Evolutionary conservation across 1,139 yeast species (phyloP).

Genomic region (Saccharomyces hybrid): DNA sequence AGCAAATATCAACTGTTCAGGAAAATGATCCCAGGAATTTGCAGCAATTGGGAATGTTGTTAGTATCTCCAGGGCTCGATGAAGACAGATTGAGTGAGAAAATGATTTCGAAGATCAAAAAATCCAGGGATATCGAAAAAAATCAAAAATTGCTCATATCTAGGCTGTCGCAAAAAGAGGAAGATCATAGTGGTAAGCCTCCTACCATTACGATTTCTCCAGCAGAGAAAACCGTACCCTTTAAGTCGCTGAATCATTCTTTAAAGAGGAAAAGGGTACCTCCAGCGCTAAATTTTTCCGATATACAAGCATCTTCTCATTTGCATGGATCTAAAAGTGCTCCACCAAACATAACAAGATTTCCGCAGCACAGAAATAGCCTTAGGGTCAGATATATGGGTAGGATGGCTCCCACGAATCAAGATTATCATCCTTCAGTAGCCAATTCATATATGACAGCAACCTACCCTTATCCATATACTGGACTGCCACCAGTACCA

Average conservation of each 20-base stretch:
- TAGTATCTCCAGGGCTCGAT: conserved; percentile 37
- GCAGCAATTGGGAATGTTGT: conserved; percentile 25
- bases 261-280: not conserved
- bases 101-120: conserved; percentile 30
- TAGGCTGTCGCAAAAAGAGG: not conserved
- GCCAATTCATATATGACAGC: not conserved
- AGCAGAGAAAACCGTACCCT: not conserved
- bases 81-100: conserved; percentile 28
- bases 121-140: conserved; percentile 31
- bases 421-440: not conserved
- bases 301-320: not conserved
- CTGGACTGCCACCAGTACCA: not conserved
- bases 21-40: not conserved
- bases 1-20: not conserved
- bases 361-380: not conserved
- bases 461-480: not conserved
- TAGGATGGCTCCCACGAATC: not conserved
- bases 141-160: conserved; percentile 27
- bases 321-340: not conserved
- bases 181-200: not conserved
- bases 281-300: not conserved
- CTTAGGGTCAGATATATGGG: not conserved
- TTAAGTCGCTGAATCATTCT: not conserved
- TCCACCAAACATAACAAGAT: not conserved
- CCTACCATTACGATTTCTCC: not conserved